phyloP scores from a whole-genome alignment of 345 rosid genomes.

The Atalantia buxifolia region DNA sequence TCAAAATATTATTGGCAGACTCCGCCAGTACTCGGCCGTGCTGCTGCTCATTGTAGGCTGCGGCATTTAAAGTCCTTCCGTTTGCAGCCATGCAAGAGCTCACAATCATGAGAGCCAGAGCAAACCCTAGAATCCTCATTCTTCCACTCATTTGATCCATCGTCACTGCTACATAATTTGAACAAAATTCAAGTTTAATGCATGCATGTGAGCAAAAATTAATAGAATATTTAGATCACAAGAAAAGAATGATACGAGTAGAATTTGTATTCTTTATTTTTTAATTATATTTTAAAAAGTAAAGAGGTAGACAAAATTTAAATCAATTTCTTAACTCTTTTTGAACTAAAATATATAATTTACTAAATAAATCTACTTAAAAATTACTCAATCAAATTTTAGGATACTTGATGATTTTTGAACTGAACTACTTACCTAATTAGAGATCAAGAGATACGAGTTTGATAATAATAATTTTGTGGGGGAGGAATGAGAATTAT shows the following conservation, averaged over 20 bases:
- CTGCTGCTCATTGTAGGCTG: neutral
- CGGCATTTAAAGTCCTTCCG: neutral
- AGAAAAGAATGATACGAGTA: neutral
- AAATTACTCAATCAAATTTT: no score
- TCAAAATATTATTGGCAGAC: neutral
- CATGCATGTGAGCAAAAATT: no score
- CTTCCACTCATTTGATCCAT: neutral
- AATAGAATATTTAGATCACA: no score
- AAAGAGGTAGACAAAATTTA: no score
- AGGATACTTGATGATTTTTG: fast-evolving
- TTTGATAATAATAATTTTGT: neutral
- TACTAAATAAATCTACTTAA: no score
- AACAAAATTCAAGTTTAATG: neutral
- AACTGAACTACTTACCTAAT: neutral
- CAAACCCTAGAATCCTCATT: conserved; percentile 21
- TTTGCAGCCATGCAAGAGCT: conserved; percentile 22
- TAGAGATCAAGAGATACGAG: neutral
- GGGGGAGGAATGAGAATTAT: neutral
- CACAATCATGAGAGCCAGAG: conserved; percentile 19
- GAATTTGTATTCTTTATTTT: neutral
- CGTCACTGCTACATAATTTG: neutral
- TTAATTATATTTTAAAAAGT: no score
- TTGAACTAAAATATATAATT: no score
- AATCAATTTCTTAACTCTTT: no score
- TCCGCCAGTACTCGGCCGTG: neutral